Conservation (phyloP, 1,139 yeast species). For the Suhomyces taliae region DNA sequence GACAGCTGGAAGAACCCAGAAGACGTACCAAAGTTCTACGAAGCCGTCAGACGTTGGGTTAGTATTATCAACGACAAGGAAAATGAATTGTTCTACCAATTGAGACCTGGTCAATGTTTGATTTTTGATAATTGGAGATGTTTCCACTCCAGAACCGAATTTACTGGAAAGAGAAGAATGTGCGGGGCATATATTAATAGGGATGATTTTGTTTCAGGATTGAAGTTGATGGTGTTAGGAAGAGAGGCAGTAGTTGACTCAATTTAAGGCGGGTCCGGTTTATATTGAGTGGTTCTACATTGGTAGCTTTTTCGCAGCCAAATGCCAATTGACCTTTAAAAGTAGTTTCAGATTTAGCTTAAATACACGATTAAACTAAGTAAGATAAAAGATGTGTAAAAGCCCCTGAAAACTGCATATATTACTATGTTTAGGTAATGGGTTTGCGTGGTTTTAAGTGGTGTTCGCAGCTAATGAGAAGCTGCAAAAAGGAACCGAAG, state of each 20-base stretch:
- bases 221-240: conserved; percentile 53
- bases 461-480: no score
- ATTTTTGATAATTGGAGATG: conserved; percentile 80
- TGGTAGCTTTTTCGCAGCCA: no score
- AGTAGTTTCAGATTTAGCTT: no score
- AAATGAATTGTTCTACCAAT: conserved; percentile 57
- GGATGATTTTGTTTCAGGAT: conserved; percentile 65
- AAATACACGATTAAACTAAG: no score
- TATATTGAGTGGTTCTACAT: no score
- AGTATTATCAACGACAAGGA: conserved; percentile 50
- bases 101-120: conserved; percentile 67
- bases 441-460: no score
- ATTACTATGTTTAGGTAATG: no score
- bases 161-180: conserved; percentile 69
- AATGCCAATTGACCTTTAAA: no score
- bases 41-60: conserved; percentile 61
- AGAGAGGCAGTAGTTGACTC: conserved; percentile 48
- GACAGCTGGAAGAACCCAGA: conserved; percentile 53
- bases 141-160: conserved; percentile 69
- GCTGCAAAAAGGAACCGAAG: no score
- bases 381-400: no score
- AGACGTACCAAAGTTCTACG: conserved; percentile 59
- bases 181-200: conserved; percentile 76
- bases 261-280: conserved; percentile 17
- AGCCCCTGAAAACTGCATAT: no score